A percentile compares a stretch with the other conserved stretches of the same genome.
Evolutionary conservation across 306 rosid genomes (phyloP).

Genomic region (Trichosanthes truncata): DNA sequence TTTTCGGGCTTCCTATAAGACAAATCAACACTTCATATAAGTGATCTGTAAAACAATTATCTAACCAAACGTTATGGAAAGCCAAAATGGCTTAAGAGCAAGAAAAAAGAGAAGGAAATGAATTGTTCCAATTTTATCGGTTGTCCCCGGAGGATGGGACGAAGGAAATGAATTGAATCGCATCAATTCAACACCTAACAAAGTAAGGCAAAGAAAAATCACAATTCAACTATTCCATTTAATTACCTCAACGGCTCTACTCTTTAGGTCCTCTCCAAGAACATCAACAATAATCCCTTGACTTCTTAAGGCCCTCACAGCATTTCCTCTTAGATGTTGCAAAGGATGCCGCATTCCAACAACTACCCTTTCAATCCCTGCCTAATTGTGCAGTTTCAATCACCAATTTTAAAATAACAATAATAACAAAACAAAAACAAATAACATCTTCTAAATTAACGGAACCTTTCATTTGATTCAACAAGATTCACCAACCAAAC

Average conservation of each 20-base stretch:
- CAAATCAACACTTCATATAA: not conserved
- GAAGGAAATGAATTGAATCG: slow-evolving; percentile 48
- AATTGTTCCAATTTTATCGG: not conserved
- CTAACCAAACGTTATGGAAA: not conserved
- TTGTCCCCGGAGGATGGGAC: not conserved
- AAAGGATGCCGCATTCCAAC: slow-evolving; percentile 87
- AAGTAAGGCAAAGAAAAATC: not conserved
- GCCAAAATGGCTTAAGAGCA: slow-evolving; percentile 33
- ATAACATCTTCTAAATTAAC: not conserved
- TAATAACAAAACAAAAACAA: not conserved
- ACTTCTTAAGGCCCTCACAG: slow-evolving; percentile 61
- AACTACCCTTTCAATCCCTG: slow-evolving; percentile 76
- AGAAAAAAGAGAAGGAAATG: slow-evolving; percentile 23
- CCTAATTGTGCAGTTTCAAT: slow-evolving; percentile 44
- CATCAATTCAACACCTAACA: slow-evolving; percentile 16
- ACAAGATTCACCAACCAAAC: not conserved
- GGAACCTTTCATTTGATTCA: not conserved
- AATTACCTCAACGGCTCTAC: slow-evolving; percentile 55
- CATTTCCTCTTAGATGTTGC: slow-evolving; percentile 78
- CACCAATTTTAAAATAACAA: not conserved
- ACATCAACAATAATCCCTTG: slow-evolving; percentile 74
- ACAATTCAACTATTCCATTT: not conserved
- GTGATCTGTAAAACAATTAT: not conserved
- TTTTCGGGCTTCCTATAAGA: slow-evolving; percentile 68
- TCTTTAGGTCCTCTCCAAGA: slow-evolving; percentile 71